Conservation (phyloP, 176 grass and related monocot genomes). For the Oryza nivara region DNA sequence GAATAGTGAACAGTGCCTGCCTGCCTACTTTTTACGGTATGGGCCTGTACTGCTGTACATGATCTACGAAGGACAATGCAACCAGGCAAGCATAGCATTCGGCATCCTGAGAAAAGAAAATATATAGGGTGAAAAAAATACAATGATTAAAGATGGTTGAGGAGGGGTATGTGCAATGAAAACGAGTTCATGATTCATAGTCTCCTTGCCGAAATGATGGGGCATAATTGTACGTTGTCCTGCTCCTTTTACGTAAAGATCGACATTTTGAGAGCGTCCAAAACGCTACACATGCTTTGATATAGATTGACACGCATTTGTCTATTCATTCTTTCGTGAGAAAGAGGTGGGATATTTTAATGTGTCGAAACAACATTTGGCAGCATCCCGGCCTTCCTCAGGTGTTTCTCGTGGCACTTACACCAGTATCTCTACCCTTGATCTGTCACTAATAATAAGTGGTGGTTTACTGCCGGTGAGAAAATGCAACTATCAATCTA, state of each 20-base stretch:
- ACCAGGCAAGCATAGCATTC: not conserved
- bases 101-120: not conserved
- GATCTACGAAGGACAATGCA: not conserved
- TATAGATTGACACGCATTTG: not conserved
- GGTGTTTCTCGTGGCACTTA: not conserved
- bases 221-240: slow-evolving; percentile 9
- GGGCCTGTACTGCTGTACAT: not conserved
- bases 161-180: slow-evolving; percentile 10
- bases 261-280: slow-evolving; percentile 7
- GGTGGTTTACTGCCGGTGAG: not conserved
- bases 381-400: not conserved
- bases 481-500: not conserved
- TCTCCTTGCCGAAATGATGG: slow-evolving; percentile 32
- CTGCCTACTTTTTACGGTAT: not conserved
- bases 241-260: not conserved
- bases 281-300: slow-evolving; percentile 5
- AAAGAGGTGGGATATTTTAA: no score
- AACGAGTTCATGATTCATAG: slow-evolving; percentile 9
- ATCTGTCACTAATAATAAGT: not conserved
- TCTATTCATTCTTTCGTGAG: not conserved
- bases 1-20: not conserved
- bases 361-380: not conserved
- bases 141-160: not conserved
- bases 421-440: not conserved
- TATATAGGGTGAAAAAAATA: not conserved